Conservation (phyloP, 257 asterid species). For the Solanum rostratum region DNA sequence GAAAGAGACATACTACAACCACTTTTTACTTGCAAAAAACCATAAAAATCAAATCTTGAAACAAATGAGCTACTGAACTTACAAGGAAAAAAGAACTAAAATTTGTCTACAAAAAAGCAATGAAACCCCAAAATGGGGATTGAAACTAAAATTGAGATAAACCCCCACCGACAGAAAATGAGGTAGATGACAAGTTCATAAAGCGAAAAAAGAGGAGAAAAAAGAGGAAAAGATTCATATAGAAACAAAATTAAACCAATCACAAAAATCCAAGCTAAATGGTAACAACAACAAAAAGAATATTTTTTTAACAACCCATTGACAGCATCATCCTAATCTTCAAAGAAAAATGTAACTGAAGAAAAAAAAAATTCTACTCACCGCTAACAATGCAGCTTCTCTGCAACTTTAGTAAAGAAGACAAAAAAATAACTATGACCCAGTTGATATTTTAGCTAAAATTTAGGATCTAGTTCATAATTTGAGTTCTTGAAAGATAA, state of each 20-base stretch:
- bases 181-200: not conserved
- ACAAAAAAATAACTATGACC: not conserved
- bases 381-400: conserved; percentile 5
- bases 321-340: conserved; percentile 11
- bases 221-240: not conserved
- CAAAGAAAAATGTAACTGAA: not conserved
- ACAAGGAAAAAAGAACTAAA: not conserved
- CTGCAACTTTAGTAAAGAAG: not conserved
- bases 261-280: conserved; percentile 29
- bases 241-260: conserved; percentile 10
- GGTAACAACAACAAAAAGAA: not conserved
- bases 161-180: conserved; percentile 5
- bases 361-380: not conserved
- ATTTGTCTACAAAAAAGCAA: not conserved
- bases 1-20: not conserved
- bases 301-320: not conserved
- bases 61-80: not conserved
- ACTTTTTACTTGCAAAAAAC: not conserved
- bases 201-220: not conserved
- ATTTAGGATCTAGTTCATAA: conserved; percentile 10
- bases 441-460: not conserved
- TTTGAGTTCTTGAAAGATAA: conserved; percentile 1
- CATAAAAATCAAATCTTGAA: not conserved
- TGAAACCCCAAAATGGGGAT: conserved; percentile 1
- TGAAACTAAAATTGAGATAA: not conserved